These are phyloP conservation scores for Entonaema liquescens DNA, from an alignment of 495 filamentous ascomycete genomes.

Conservation along the genomic window DNA sequence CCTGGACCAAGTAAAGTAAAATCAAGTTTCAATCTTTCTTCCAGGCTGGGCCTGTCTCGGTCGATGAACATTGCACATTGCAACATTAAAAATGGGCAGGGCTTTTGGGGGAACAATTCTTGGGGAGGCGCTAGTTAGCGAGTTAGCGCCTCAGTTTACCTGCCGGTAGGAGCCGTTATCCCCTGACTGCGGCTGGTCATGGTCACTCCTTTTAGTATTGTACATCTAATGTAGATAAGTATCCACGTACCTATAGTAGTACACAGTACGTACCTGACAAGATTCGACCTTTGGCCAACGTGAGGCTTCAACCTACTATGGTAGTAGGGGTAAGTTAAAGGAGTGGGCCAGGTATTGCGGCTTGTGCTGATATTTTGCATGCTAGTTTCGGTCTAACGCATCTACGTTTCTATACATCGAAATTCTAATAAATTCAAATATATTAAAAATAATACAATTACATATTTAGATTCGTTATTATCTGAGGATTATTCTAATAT, in stretches of 20 bases:
- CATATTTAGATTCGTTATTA: too few species aligned
- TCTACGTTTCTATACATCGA: too few species aligned
- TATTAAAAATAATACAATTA: too few species aligned
- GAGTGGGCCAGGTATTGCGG: too few species aligned
- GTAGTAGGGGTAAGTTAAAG: too few species aligned
- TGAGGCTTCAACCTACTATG: not conserved
- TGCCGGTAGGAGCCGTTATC: slow-evolving; percentile 38
- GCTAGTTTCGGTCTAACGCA: too few species aligned
- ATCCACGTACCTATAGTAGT: not conserved
- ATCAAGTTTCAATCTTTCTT: slow-evolving; percentile 36
- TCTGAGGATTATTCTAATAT: too few species aligned
- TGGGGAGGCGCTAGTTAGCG: slow-evolving; percentile 37
- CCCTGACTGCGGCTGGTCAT: slow-evolving; percentile 33
- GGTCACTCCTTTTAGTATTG: slow-evolving; percentile 7
- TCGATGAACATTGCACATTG: slow-evolving; percentile 19
- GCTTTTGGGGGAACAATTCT: slow-evolving; percentile 20
- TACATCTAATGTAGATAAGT: not conserved
- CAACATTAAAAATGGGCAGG: slow-evolving; percentile 32
- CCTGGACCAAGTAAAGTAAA: slow-evolving; percentile 27
- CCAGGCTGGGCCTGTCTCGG: slow-evolving; percentile 28
- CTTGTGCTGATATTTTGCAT: too few species aligned
- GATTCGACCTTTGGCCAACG: not conserved
- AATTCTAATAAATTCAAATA: too few species aligned
- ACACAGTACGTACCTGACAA: not conserved
- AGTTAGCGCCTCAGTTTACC: slow-evolving; percentile 38